These are phyloP conservation scores for Populus ilicifolia DNA, from an alignment of 345 rosid species.

Conservation along the genomic window DNA sequence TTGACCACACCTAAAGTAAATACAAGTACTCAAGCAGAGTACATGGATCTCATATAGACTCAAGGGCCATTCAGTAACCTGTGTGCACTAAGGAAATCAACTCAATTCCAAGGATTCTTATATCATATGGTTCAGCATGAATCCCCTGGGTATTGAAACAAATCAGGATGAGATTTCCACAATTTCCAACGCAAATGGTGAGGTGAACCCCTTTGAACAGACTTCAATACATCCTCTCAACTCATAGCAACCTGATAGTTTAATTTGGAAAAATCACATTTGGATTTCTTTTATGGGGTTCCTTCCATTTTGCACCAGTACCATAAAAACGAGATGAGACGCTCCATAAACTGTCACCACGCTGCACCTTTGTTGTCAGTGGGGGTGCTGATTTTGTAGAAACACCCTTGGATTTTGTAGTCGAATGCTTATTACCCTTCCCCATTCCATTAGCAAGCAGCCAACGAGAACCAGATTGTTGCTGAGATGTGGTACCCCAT, in stretches of 20 bases:
- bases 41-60: not conserved
- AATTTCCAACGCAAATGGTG: not conserved
- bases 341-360: constrained; percentile 81
- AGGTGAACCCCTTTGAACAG: not conserved
- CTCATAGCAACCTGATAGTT: constrained; percentile 33
- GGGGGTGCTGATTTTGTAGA: constrained; percentile 35
- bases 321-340: constrained; percentile 59
- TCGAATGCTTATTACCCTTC: constrained; percentile 58
- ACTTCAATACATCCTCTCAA: constrained; percentile 9
- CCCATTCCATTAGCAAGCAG: constrained; percentile 94
- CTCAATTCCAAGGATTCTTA: not conserved
- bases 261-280: constrained; percentile 41
- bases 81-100: not conserved
- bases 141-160: not conserved
- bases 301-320: constrained; percentile 60
- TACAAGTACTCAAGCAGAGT: constrained; percentile 4
- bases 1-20: not conserved
- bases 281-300: constrained; percentile 57
- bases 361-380: constrained; percentile 40
- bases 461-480: constrained; percentile 95
- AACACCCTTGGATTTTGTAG: constrained; percentile 48
- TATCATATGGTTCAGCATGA: not conserved
- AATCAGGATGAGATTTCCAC: not conserved
- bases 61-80: not conserved
- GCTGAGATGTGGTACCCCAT: constrained; percentile 64